A percentile compares a stretch with the other conserved stretches of the same genome.
phyloP scores from a whole-genome alignment of 2,329 filamentous ascomycete species.

The Leptographium lundbergii region DNA sequence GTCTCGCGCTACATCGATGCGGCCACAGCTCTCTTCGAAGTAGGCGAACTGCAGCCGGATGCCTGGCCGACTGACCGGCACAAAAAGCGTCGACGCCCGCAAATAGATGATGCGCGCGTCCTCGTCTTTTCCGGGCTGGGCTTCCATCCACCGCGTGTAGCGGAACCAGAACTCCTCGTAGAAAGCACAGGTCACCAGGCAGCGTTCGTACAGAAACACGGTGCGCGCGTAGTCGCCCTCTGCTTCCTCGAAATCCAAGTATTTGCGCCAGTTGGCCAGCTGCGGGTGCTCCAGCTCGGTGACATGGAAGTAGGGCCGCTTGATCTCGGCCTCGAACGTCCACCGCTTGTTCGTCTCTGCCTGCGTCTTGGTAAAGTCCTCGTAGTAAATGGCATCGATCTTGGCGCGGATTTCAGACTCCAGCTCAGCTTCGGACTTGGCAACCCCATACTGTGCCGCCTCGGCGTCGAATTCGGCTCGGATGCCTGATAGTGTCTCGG shows the following conservation, averaged over 20 bases:
- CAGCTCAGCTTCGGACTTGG: slow-evolving; percentile 57
- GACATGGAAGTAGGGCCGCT: slow-evolving; percentile 93
- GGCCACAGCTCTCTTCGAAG: slow-evolving; percentile 78
- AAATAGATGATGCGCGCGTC: slow-evolving; percentile 88
- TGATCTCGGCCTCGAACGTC: slow-evolving; percentile 90
- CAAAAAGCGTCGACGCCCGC: slow-evolving; percentile 71
- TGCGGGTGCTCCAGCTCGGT: slow-evolving; percentile 82
- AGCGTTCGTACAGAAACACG: slow-evolving; percentile 85
- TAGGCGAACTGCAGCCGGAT: slow-evolving; percentile 85
- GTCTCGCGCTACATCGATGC: slow-evolving; percentile 65
- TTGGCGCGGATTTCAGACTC: slow-evolving; percentile 72
- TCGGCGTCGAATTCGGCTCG: slow-evolving; percentile 61
- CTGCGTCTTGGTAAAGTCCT: slow-evolving; percentile 70
- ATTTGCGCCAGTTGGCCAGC: slow-evolving; percentile 85
- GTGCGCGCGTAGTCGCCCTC: slow-evolving; percentile 66
- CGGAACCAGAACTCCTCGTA: slow-evolving; percentile 98
- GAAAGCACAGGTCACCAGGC: slow-evolving; percentile 80
- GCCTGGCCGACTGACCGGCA: slow-evolving; percentile 72
- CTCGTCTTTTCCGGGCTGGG: slow-evolving; percentile 68
- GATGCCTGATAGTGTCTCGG: slow-evolving; percentile 55
- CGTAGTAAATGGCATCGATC: slow-evolving; percentile 69
- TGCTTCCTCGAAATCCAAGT: slow-evolving; percentile 86
- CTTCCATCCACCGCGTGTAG: slow-evolving; percentile 90
- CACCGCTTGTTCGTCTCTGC: slow-evolving; percentile 83
- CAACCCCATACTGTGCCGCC: slow-evolving; percentile 34